Base-by-base conservation (phyloP, 108 stramenopile species). In the Fragilaria crotonensis region DNA sequence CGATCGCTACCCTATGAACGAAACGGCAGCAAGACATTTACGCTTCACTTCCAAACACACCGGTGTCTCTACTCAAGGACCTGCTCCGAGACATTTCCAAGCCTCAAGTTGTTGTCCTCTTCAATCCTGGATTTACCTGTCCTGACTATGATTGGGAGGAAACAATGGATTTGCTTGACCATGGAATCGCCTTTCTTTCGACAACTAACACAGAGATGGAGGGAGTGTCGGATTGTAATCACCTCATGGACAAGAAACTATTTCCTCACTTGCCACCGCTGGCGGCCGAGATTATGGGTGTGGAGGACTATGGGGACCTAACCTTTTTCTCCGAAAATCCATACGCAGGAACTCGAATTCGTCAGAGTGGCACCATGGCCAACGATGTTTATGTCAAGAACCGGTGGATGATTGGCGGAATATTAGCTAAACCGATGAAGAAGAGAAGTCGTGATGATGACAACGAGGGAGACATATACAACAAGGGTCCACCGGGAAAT, bases 171-270 rank as follows among this genome's bases (percentile, higher is more conserved):
- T 30, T 57, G 3, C 64, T 74, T 49, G 52, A 54, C 45, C 46
- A 47, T 30, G 72, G 69, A 14, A 70, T 72, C 17, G 84, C 93
- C 5, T 90, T 86, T 59, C 62, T 94, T 5, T 68, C 80, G 18
- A 84, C 93, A n/a, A 88, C 89, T 0, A 94, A 93, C 55, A 93
- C 91, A 9, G 91, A 93, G 52, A 72, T 93, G 77, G 91, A 93
- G 63, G 87, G 79, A 1, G 59, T 87, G 17, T 78, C 85, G 7
- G 91, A 93, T 54, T 66, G 78, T 44, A 76, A 84, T 55, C 81
- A 67, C 41, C 49, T 93, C 26, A 55, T 78, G 46, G 87, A 89
- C 19, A 52, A 62, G 21, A 66, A 81, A 9, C 72, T 73, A 33
- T 66, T 92, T 18, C 57, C 67, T 46, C 46, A 52, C 2, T 50